These are phyloP conservation scores for Camelina laxa DNA, from an alignment of 345 rosid species.

Conservation along the genomic window DNA sequence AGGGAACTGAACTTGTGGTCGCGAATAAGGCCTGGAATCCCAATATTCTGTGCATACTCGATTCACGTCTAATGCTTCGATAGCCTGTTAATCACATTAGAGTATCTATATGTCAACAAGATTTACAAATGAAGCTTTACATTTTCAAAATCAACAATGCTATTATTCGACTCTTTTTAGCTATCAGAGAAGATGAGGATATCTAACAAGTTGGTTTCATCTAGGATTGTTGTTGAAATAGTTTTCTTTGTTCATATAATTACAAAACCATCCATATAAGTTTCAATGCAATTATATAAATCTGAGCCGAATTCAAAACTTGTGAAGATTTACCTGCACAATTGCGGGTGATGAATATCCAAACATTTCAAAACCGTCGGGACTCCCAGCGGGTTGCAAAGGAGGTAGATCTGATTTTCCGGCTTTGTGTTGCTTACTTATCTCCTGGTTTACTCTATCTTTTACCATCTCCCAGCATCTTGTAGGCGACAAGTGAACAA, in stretches of 20 bases:
- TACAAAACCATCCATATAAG: background rate
- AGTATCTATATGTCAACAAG: background rate
- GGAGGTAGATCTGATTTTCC: slow-evolving; percentile 85
- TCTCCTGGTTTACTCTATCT: slow-evolving; percentile 93
- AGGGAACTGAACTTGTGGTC: slow-evolving; percentile 74
- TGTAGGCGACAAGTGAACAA: slow-evolving; percentile 77
- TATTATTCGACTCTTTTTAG: background rate
- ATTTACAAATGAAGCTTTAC: slow-evolving; percentile 16
- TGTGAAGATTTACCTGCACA: slow-evolving; percentile 68
- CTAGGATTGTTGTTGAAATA: background rate
- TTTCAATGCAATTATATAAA: slow-evolving; percentile 13
- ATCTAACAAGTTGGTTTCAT: background rate
- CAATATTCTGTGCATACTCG: slow-evolving; percentile 92
- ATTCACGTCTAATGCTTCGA: slow-evolving; percentile 83
- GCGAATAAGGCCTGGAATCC: slow-evolving; percentile 93
- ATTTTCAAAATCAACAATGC: slow-evolving; percentile 4
- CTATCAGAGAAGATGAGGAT: background rate
- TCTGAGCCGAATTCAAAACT: slow-evolving; percentile 1
- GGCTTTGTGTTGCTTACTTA: slow-evolving; percentile 74
- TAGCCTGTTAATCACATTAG: slow-evolving; percentile 56
- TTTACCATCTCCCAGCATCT: slow-evolving; percentile 99
- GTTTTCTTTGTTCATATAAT: background rate
- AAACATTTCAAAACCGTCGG: slow-evolving; percentile 96
- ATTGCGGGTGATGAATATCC: slow-evolving; percentile 94
- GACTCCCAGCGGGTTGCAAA: slow-evolving; percentile 95